phyloP scores from a whole-genome alignment of 2,329 filamentous ascomycete genomes.

The Fusarium udum region DNA sequence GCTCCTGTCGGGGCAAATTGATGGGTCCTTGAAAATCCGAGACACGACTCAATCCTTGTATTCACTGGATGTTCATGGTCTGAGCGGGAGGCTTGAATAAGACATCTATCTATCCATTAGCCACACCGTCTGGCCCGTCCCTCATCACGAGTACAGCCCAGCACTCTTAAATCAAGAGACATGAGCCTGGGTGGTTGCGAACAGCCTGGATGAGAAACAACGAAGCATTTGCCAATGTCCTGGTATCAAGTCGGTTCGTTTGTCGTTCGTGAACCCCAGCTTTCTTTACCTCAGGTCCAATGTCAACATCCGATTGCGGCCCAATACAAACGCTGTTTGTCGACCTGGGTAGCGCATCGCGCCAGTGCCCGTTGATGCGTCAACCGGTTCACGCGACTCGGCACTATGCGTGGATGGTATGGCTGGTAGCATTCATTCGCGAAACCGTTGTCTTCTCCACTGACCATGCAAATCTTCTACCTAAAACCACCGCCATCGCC shows the following conservation, averaged over 20 bases:
- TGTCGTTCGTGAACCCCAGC: constrained; percentile 28
- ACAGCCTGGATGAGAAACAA: constrained; percentile 35
- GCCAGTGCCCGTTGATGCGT: constrained; percentile 35
- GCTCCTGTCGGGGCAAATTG: constrained; percentile 1
- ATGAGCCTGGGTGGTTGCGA: neutral
- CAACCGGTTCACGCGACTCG: constrained; percentile 30
- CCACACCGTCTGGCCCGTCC: constrained; percentile 11
- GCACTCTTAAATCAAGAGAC: neutral
- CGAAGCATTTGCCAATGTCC: neutral
- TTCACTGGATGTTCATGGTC: constrained; percentile 14
- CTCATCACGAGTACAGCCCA: constrained; percentile 18
- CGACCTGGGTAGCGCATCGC: constrained; percentile 1
- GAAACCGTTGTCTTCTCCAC: constrained; percentile 27
- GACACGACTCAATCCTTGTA: constrained; percentile 26
- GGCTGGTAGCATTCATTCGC: constrained; percentile 17
- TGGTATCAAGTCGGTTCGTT: constrained; percentile 22
- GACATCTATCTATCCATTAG: constrained; percentile 11
- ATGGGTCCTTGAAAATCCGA: constrained; percentile 23
- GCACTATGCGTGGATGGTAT: neutral
- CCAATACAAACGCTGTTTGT: constrained; percentile 4
- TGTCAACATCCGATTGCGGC: constrained; percentile 14
- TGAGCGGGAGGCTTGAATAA: constrained; percentile 24
- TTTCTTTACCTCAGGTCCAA: neutral
- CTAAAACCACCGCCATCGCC: constrained; percentile 33
- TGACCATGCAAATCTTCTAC: constrained; percentile 17